Percentiles rank a stretch among this genome's conserved stretches.
phyloP scores from a whole-genome alignment of 345 rosid genomes.

The Citrus medica region DNA sequence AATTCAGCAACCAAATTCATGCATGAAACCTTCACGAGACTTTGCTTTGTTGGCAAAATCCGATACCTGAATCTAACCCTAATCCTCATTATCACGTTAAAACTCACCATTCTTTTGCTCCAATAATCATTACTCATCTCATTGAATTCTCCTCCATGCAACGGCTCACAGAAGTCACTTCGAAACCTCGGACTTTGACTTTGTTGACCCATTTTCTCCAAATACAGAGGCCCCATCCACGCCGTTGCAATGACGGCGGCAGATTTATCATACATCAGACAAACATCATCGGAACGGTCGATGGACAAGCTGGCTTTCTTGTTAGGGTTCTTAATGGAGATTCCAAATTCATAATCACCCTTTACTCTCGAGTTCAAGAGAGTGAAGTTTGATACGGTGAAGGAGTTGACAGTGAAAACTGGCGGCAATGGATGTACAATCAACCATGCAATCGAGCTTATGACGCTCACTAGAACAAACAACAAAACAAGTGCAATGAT shows the following conservation, averaged over 20 bases:
- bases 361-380: neutral
- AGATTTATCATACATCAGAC: neutral
- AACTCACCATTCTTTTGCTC: conserved; percentile 15
- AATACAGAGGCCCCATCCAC: neutral
- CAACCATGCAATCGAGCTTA: conserved; percentile 18
- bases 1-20: conserved; percentile 7
- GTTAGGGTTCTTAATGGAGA: conserved; percentile 19
- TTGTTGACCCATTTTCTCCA: conserved; percentile 1
- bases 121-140: conserved; percentile 16
- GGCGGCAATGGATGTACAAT: conserved; percentile 26
- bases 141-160: neutral
- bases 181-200: neutral
- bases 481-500: neutral
- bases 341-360: conserved; percentile 8
- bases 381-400: conserved; percentile 19
- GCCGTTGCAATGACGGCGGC: neutral
- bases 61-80: conserved; percentile 1
- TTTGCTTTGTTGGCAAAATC: conserved; percentile 14
- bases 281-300: neutral
- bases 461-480: neutral
- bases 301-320: conserved; percentile 13
- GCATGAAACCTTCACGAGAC: neutral
- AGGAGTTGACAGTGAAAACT: conserved; percentile 12
- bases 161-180: neutral
- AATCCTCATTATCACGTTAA: neutral